A percentile compares a stretch with the other conserved stretches of the same genome.
Conservation (phyloP, 1,284 basidiomycete species). For the Leccinum subspadiceum region DNA sequence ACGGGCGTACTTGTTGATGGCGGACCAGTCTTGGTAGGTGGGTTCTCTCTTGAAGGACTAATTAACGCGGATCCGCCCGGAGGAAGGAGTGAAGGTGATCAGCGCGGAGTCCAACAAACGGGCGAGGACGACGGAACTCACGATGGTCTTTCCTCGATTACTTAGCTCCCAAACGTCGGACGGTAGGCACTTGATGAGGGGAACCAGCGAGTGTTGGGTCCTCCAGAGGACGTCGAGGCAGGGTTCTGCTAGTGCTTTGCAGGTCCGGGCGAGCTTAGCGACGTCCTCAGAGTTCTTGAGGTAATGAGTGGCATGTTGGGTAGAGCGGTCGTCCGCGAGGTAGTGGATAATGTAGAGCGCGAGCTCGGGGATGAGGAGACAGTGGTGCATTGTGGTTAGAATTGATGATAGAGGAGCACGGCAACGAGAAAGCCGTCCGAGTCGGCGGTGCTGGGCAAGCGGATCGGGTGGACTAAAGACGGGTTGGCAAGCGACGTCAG, state of each 20-base stretch:
- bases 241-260: slow-evolving; percentile 29
- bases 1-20: slow-evolving; percentile 24
- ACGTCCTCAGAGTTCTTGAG: slow-evolving; percentile 24
- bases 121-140: slow-evolving; percentile 11
- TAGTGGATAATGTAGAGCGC: slow-evolving; percentile 23
- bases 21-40: slow-evolving; percentile 22
- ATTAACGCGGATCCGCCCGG: background rate
- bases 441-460: background rate
- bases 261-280: slow-evolving; percentile 29
- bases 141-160: slow-evolving; percentile 22
- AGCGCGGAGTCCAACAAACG: background rate
- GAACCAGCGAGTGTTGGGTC: slow-evolving; percentile 30
- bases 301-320: slow-evolving; percentile 19
- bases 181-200: slow-evolving; percentile 32
- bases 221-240: slow-evolving; percentile 32
- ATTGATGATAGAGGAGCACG: background rate
- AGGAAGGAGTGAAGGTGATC: background rate
- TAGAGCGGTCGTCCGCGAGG: slow-evolving; percentile 25
- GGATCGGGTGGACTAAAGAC: background rate
- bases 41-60: slow-evolving; percentile 26
- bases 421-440: background rate
- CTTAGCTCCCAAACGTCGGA: slow-evolving; percentile 24
- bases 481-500: slow-evolving; percentile 5
- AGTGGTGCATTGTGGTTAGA: slow-evolving; percentile 26
- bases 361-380: slow-evolving; percentile 29